These are phyloP conservation scores for Xerocomellus chrysenteron DNA, from an alignment of 768 basidiomycete genomes.

Conservation along the genomic window DNA sequence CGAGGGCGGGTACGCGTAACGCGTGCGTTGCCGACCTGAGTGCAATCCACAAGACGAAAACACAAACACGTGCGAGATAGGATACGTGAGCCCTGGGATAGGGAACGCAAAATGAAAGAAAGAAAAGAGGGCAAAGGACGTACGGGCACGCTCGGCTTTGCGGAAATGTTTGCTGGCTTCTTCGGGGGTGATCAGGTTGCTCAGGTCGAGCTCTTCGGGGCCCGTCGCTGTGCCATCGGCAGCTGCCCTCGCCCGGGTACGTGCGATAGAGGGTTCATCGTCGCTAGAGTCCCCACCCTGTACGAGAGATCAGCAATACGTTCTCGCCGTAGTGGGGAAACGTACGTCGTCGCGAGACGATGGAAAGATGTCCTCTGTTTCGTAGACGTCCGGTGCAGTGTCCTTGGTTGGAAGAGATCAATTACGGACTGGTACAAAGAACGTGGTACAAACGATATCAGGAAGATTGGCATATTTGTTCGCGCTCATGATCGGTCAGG, in stretches of 20 bases:
- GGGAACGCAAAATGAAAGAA: no score
- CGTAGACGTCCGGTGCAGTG: conserved; percentile 88
- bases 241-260: conserved; percentile 28
- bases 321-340: conserved; percentile 1
- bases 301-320: conserved; percentile 6
- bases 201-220: conserved; percentile 69
- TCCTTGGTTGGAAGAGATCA: conserved; percentile 50
- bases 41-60: not conserved
- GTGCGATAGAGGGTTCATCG: conserved; percentile 53
- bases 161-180: conserved; percentile 71
- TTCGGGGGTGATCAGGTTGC: conserved; percentile 58
- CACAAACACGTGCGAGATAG: not conserved
- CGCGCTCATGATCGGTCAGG: conserved; percentile 45
- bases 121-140: conserved; percentile 4
- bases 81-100: not conserved
- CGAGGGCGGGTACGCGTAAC: conserved; percentile 72
- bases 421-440: not conserved
- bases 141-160: conserved; percentile 67
- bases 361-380: conserved; percentile 79
- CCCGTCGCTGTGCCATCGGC: conserved; percentile 38
- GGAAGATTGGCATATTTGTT: conserved; percentile 88
- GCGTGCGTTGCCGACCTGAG: conserved; percentile 50
- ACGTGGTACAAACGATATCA: conserved; percentile 70
- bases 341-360: conserved; percentile 51
- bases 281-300: conserved; percentile 67